Percentiles rank a stretch among this genome's conserved stretches.
phyloP scores from a whole-genome alignment of 139 green algal genomes.

The Chlamydomonas sp. region DNA sequence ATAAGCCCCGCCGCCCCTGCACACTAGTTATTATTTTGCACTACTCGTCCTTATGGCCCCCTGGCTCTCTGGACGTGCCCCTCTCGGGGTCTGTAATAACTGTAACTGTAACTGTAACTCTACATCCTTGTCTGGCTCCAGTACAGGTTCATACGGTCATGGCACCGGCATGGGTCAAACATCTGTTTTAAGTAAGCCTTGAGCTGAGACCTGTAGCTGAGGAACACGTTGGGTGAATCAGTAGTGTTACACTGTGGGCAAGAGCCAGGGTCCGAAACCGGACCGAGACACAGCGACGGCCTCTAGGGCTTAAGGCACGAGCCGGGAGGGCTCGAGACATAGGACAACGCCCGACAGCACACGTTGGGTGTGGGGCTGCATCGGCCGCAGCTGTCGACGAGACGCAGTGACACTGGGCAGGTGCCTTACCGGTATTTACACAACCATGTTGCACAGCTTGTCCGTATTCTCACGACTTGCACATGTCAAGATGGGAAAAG shows the following conservation, averaged over 20 bases:
- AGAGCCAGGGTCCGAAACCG: no score
- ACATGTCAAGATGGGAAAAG: background rate
- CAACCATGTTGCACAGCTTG: background rate
- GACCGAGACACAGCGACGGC: no score
- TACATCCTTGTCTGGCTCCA: background rate
- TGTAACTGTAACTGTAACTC: background rate
- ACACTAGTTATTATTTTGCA: no score
- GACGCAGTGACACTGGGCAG: background rate
- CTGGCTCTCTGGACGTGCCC: no score
- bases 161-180: constrained; percentile 31
- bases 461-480: background rate
- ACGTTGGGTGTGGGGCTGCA: constrained; percentile 17
- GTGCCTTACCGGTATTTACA: background rate
- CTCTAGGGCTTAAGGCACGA: background rate
- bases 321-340: background rate
- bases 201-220: constrained; percentile 22
- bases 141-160: constrained; percentile 11
- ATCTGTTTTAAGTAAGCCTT: constrained; percentile 37
- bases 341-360: background rate
- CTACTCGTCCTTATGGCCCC: no score
- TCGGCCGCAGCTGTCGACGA: constrained; percentile 29
- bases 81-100: no score
- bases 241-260: no score
- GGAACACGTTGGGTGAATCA: constrained; percentile 13
- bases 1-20: no score